Evolutionary conservation across 192 early-diverging fungal species (phyloP).

Genomic region (Spizellomyces sp.): DNA sequence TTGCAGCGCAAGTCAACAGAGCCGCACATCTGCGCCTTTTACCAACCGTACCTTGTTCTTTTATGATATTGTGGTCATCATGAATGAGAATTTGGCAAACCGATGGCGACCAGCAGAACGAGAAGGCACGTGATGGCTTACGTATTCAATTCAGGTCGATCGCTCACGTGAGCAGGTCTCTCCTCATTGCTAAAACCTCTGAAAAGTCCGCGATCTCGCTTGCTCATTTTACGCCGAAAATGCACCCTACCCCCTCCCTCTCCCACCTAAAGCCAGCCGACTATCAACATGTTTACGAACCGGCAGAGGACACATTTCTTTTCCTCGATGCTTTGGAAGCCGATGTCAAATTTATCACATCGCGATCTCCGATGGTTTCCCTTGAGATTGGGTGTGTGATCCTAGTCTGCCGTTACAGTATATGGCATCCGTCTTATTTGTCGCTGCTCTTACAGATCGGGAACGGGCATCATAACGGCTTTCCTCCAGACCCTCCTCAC

Average conservation of each 20-base stretch:
- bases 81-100: too few relatives aligned
- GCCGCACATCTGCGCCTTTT: too few relatives aligned
- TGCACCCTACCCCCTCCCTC: constrained; percentile 76
- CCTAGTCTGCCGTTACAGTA: not conserved
- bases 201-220: too few relatives aligned
- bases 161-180: too few relatives aligned
- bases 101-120: too few relatives aligned
- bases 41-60: too few relatives aligned
- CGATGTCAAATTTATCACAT: constrained; percentile 59
- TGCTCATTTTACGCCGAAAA: not conserved
- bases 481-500: constrained; percentile 69
- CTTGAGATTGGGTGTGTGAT: constrained; percentile 80
- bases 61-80: too few relatives aligned
- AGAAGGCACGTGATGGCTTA: too few relatives aligned
- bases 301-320: constrained; percentile 94
- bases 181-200: too few relatives aligned
- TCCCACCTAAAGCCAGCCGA: constrained; percentile 67
- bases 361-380: constrained; percentile 63
- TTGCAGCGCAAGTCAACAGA: too few relatives aligned
- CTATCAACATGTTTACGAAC: constrained; percentile 77
- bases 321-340: constrained; percentile 89
- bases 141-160: too few relatives aligned
- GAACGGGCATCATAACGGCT: constrained; percentile 80
- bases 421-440: not conserved
- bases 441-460: constrained; percentile 55